Evolutionary conservation across 768 basidiomycete genomes (phyloP), one percentile per base, ranked within the genome.

Genomic region (Lanmaoa pseudosensibilis): DNA sequence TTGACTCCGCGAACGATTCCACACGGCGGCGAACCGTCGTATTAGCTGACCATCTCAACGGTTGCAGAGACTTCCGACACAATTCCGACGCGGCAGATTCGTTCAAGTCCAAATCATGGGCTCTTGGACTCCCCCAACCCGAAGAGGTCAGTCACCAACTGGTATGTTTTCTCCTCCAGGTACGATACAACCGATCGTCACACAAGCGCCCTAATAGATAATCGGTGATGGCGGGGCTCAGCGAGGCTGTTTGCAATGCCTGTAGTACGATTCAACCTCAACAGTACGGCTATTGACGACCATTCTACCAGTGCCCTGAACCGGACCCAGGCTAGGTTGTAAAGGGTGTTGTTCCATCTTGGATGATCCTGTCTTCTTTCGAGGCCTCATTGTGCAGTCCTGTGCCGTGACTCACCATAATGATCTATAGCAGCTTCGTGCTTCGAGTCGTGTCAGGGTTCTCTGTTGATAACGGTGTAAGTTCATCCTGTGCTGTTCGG

Each of bases 401-500:
- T 46, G n/a, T 41, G 32, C 40, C 34, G 40, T 46, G 27, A 19
- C 7, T 12, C 30, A 13, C 7, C 15, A 13, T 49, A 40, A n/a
- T n/a, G n/a, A n/a, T 49, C 44, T n/a, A 44, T 36, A 15, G 16
- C 15, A 19, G 36, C 36, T 41, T 27, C 36, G 12, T 12, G 39
- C 21, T 40, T 23, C 4, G 37, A 33, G 23, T 36, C 38, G 25
- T n/a, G 5, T 13, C 2, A 3, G 2, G 13, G 25, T 27, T 50
- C 23, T 16, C 10, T 2, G 6, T 46, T 46, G 36, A 54, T 33
- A 46, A 39, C 32, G 3, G 0, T 43, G 46, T 55, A 41, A 61
- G 56, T 46, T 33, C 56, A 43, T 59, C 52, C 61, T 55, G 56
- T 63, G 61, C 13, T 12, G 1, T 55, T 62, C 43, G 30, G 56